Evolutionary conservation across 202 grass and related monocot species (phyloP).

Genomic region (Panicum hallii): DNA sequence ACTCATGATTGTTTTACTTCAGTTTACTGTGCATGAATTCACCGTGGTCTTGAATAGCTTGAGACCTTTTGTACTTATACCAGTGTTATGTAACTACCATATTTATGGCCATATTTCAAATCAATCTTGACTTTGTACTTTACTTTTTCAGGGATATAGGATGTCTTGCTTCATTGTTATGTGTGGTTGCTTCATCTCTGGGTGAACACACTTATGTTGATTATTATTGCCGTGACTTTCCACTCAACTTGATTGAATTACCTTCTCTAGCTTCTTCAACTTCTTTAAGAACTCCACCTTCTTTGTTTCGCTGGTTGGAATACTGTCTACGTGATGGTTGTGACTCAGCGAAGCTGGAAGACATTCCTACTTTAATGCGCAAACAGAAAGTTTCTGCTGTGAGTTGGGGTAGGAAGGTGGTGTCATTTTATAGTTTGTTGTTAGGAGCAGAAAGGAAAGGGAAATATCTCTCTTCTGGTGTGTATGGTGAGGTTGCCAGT

Average conservation of each 20-base stretch:
- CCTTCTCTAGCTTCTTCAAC: slow-evolving; percentile 43
- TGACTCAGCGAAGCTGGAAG: slow-evolving; percentile 50
- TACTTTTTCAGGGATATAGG: slow-evolving; percentile 74
- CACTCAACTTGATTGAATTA: slow-evolving; percentile 64
- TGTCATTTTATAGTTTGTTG: slow-evolving; percentile 90
- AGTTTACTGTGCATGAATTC: not conserved
- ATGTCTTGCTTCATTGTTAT: slow-evolving; percentile 75
- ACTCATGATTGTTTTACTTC: too few relatives aligned
- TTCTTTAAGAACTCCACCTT: slow-evolving; percentile 68
- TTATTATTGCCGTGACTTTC: slow-evolving; percentile 94
- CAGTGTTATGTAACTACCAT: slow-evolving; percentile 26
- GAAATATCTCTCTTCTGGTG: slow-evolving; percentile 75
- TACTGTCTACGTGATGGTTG: slow-evolving; percentile 67
- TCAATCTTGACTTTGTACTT: slow-evolving; percentile 9
- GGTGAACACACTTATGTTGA: slow-evolving; percentile 72
- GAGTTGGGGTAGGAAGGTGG: slow-evolving; percentile 87
- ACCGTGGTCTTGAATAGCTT: slow-evolving; percentile 20
- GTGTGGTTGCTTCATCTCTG: slow-evolving; percentile 70
- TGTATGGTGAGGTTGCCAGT: slow-evolving; percentile 86
- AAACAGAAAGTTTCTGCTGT: slow-evolving; percentile 71
- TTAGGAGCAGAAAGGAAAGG: slow-evolving; percentile 87
- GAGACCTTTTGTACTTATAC: slow-evolving; percentile 23
- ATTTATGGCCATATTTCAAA: slow-evolving; percentile 30
- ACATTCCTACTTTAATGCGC: slow-evolving; percentile 77
- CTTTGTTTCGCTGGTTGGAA: slow-evolving; percentile 86